Evolutionary conservation across 2,329 filamentous ascomycete genomes (phyloP).

Genomic region (Thielaviopsis punctulata): DNA sequence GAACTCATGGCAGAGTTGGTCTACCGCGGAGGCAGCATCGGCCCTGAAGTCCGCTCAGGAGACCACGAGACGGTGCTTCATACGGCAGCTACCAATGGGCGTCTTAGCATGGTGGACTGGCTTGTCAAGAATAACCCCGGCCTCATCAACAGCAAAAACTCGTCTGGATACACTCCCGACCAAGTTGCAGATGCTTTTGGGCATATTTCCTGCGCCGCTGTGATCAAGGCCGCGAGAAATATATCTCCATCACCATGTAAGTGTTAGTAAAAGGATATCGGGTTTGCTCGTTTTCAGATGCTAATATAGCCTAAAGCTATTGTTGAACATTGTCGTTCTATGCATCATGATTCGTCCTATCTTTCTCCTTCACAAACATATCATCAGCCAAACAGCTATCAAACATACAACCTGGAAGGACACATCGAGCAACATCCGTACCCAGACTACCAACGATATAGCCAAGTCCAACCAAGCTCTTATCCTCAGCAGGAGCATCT

Average conservation of each 20-base stretch:
- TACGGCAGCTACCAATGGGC: neutral
- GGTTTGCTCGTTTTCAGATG: no score
- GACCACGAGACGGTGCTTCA: constrained; percentile 8
- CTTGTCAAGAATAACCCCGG: constrained; percentile 1
- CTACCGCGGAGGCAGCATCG: neutral
- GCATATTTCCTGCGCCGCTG: neutral
- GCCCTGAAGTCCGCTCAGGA: neutral
- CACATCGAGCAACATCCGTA: no score
- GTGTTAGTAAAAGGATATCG: no score
- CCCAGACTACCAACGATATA: neutral
- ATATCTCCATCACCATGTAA: neutral
- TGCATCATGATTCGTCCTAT: neutral
- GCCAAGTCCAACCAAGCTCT: neutral
- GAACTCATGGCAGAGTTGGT: constrained; percentile 8
- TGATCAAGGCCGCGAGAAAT: neutral
- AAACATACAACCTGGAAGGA: neutral
- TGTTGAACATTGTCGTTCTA: neutral
- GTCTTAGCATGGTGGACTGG: constrained; percentile 2
- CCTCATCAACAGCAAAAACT: constrained; percentile 1
- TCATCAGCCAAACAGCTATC: neutral
- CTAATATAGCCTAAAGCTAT: no score
- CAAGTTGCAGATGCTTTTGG: neutral
- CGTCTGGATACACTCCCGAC: neutral
- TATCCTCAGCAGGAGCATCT: neutral
- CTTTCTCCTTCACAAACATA: no score